Percentiles rank a stretch among this genome's conserved stretches.
Conservation (phyloP, 257 asterid species). For the Solanum etuberosum region DNA sequence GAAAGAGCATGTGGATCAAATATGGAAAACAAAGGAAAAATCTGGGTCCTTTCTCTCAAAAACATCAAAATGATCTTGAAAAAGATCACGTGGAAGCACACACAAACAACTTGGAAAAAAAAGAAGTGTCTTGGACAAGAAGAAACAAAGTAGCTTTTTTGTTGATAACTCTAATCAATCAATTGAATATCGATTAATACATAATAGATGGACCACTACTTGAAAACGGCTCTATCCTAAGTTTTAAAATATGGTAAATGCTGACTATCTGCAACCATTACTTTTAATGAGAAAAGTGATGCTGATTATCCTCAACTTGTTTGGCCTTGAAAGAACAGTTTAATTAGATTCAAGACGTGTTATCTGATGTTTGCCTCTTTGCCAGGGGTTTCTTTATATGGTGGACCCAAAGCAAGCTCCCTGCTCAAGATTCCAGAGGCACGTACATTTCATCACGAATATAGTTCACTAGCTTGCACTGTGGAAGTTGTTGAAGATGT, state of each 20-base stretch:
- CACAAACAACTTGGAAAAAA: neutral
- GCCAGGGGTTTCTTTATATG: slow-evolving; percentile 71
- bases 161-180: neutral
- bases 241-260: neutral
- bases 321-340: neutral
- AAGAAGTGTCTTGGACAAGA: neutral
- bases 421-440: slow-evolving; percentile 67
- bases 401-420: slow-evolving; percentile 78
- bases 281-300: neutral
- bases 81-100: neutral
- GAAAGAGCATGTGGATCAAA: neutral
- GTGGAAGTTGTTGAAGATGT: slow-evolving; percentile 93
- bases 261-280: neutral
- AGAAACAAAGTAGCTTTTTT: neutral
- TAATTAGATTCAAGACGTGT: neutral
- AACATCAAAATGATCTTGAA: neutral
- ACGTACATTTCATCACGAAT: slow-evolving; percentile 74
- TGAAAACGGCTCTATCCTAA: neutral
- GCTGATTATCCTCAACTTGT: neutral
- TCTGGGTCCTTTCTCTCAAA: neutral
- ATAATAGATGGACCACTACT: neutral
- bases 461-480: slow-evolving; percentile 86
- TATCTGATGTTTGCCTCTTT: neutral
- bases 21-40: neutral
- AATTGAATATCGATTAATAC: neutral